phyloP scores from a whole-genome alignment of 176 grass and related monocot species.

The Carex myosuroides region DNA sequence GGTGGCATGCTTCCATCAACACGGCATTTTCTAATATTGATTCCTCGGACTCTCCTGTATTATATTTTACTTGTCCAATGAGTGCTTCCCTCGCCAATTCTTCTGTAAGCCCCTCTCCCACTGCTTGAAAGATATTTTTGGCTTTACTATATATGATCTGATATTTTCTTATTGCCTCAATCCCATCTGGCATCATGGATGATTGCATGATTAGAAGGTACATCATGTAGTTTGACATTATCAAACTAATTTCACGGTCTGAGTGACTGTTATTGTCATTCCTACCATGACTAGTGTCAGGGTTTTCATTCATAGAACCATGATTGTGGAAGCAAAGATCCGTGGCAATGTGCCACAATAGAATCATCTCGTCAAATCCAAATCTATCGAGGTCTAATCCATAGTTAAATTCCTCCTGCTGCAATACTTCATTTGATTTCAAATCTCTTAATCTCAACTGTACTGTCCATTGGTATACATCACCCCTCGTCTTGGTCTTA shows the following conservation, averaged over 20 bases:
- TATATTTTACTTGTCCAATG: neutral
- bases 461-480: too few species aligned
- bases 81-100: neutral
- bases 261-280: neutral
- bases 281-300: neutral
- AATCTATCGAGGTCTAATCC: too few species aligned
- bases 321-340: slow-evolving; percentile 13
- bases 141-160: slow-evolving; percentile 3
- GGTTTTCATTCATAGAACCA: neutral
- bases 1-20: slow-evolving; percentile 8
- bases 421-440: too few species aligned
- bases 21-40: too few species aligned
- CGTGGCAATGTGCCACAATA: slow-evolving; percentile 37
- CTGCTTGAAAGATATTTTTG: slow-evolving; percentile 10
- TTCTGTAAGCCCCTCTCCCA: neutral
- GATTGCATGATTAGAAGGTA: slow-evolving; percentile 18
- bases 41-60: too few species aligned
- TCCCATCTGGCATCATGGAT: slow-evolving; percentile 15
- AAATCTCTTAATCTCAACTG: too few species aligned
- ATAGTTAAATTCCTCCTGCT: too few species aligned
- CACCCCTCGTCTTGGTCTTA: neutral
- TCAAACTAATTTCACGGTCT: neutral
- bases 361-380: slow-evolving; percentile 4
- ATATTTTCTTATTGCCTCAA: slow-evolving; percentile 4
- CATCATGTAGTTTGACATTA: slow-evolving; percentile 17